Base-by-base conservation (phyloP, 2,329 filamentous ascomycete genomes). In the Pseudogymnoascus sp. region DNA sequence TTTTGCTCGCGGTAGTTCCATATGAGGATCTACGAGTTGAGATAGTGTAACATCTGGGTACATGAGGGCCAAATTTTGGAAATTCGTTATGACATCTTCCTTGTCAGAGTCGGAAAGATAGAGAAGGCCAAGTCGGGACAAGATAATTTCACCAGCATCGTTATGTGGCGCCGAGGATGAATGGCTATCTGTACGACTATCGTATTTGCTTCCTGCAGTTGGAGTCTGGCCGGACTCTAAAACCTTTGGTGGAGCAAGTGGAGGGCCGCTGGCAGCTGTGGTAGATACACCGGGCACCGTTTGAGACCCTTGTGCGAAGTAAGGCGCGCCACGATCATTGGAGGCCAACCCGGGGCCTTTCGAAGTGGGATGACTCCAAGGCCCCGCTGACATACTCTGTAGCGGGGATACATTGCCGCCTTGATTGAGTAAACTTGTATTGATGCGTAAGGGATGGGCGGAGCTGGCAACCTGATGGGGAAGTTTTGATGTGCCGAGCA, bases 31-130 rank as follows among this genome's bases (percentile, higher is more conserved):
- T 54, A 54, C n/a, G 15, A 54, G 29, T 15, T 54, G 47, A 8
- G 47, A 33, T 54, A 54, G 29, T 11, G 47, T 54, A 54, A 54
- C 47, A 33, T 54, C 47, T 4, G 47, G 47, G 33, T 54, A 54
- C 47, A 54, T 54, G 9, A 29, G 47, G 10, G 47, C 47, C 15
- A 54, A 13, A n/a, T 54, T 33, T 54, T 33, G 47, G 29, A 54
- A 15, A 33, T 54, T 54, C 29, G 47, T 33, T 33, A 54, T 33
- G 29, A 33, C 15, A 33, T 33, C 47, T 29, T 54, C 47, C n/a
- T 54, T 54, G 8, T 54, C 47, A 26, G 26, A 21, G 9, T 54
- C 47, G 5, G 29, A 33, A 21, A 54, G 15, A 54, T 17, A 54
- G 13, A 33, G 15, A 15, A 54, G 33, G 5, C 47, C 47, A 13